Base-by-base conservation (phyloP, 169 alveolate genomes). In the Cryptosporidium canis region DNA sequence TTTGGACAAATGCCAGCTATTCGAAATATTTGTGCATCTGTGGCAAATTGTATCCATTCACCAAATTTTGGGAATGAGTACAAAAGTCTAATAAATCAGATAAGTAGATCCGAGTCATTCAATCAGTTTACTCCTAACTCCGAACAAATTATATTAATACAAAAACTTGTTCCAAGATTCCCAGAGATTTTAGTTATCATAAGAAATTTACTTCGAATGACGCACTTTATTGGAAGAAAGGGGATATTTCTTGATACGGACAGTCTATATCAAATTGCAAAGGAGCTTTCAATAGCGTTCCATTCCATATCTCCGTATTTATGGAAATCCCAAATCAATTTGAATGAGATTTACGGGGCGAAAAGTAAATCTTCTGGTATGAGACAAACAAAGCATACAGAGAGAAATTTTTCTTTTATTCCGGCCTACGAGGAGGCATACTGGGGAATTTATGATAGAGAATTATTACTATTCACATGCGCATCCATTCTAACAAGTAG, bases 221-320 rank as follows among this genome's bases (percentile, higher is more conserved):
- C 58, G 2, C 33, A 77, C 37, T 77, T 41, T 16, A 7, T 58
- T 3, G 72, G 87, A 7, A 55, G 87, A 8, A 77, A 45, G 24
- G 87, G 87, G 14, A 24, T 77, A 27, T 55, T 31, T 21, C 7
- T 77, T 27, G 47, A 33, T 21, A 58, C 37, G 41, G 51, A 37
- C 18, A 61, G 64, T 14, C 65, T 77, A 29, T 58, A 58, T 39
- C 87, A 77, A 27, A 56, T 77, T 1, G 87, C 87, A 6, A 77
- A 77, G 35, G 87, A 77, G 44, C 51, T 77, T 41, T 29, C 87
- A 18, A 77, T 77, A 21, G 33, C 72, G 7, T 55, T 77, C 27
- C 87, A 77, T 44, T 77, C 87, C 7, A 61, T 77, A 29, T 77
- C 87, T 3, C 87, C 87, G 37, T 77, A 41, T 77, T 21, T 77